Percentiles rank a stretch among this genome's conserved stretches.
phyloP scores from a whole-genome alignment of 192 early-diverging fungal genomes.

The Coemansia sp. region DNA sequence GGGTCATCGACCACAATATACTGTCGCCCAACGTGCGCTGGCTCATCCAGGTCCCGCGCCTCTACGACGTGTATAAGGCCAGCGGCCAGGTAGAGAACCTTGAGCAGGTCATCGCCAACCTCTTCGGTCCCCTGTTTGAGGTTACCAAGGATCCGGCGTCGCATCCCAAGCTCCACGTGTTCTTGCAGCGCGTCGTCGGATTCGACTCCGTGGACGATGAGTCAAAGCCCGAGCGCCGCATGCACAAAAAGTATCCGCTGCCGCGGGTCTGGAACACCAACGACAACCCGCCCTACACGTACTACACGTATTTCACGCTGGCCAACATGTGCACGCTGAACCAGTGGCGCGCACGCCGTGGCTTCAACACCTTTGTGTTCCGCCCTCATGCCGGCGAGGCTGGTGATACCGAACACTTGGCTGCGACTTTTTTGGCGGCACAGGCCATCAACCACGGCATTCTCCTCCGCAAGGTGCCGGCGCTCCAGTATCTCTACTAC shows the following conservation, averaged over 20 bases:
- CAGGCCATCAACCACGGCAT: slow-evolving; percentile 92
- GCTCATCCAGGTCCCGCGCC: slow-evolving; percentile 89
- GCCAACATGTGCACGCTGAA: slow-evolving; percentile 84
- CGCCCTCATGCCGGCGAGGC: slow-evolving; percentile 95
- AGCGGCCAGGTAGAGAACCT: slow-evolving; percentile 64
- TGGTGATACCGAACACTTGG: slow-evolving; percentile 91
- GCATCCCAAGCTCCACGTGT: slow-evolving; percentile 90
- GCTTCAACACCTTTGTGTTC: slow-evolving; percentile 91
- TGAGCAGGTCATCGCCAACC: slow-evolving; percentile 74
- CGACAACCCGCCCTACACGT: slow-evolving; percentile 89
- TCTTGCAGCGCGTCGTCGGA: slow-evolving; percentile 90
- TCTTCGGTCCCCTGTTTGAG: slow-evolving; percentile 89
- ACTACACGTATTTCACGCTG: slow-evolving; percentile 90
- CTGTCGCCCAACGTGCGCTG: slow-evolving; percentile 92
- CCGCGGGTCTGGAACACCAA: slow-evolving; percentile 59
- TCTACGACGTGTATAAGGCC: slow-evolving; percentile 85
- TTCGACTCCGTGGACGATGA: slow-evolving; percentile 96
- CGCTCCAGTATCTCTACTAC: slow-evolving; percentile 92
- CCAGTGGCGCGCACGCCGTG: slow-evolving; percentile 66
- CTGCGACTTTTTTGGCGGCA: slow-evolving; percentile 81
- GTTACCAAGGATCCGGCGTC: slow-evolving; percentile 80
- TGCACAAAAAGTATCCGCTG: slow-evolving; percentile 77
- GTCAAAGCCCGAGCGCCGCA: slow-evolving; percentile 79
- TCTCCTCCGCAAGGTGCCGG: slow-evolving; percentile 88
- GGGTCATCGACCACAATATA: slow-evolving; percentile 89